Evolutionary conservation across 2,329 filamentous ascomycete genomes (phyloP).

Genomic region (Phialophora verrucosa): DNA sequence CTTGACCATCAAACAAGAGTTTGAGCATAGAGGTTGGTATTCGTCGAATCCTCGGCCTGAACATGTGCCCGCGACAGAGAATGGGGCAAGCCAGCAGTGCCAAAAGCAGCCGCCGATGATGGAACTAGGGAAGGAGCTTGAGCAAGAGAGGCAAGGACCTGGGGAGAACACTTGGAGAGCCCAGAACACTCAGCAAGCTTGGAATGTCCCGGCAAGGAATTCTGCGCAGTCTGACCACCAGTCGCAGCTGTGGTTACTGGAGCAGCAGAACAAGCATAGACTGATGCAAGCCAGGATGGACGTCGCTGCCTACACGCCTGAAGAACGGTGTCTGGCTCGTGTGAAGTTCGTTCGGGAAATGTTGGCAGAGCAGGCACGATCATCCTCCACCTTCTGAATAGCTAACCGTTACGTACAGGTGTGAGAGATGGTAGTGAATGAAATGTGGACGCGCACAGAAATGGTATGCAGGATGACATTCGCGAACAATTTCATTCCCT

Average conservation of each 20-base stretch:
- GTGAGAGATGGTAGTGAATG: not conserved
- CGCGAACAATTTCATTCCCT: not conserved
- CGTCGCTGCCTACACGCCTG: not conserved
- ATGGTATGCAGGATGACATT: not conserved
- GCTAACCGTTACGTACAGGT: not conserved
- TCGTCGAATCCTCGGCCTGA: not conserved
- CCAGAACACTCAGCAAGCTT: not conserved
- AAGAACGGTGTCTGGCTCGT: not conserved
- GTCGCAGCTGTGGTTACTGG: constrained; percentile 20
- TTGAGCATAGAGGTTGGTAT: not conserved
- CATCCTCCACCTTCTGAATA: not conserved
- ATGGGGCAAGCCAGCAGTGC: not conserved
- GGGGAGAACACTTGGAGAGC: not conserved
- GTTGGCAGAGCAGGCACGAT: constrained; percentile 1
- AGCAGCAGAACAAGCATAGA: constrained; percentile 20
- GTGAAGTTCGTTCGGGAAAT: not conserved
- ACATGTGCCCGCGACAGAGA: not conserved
- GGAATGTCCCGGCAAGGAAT: not conserved
- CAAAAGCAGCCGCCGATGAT: not conserved
- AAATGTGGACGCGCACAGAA: not conserved
- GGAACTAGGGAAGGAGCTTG: not conserved
- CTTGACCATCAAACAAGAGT: not conserved
- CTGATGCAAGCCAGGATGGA: constrained; percentile 8
- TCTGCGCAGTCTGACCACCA: constrained; percentile 3
- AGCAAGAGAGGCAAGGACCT: not conserved